Evolutionary conservation across 2,329 filamentous ascomycete species (phyloP).

Genomic region (Diaporthe vexans): DNA sequence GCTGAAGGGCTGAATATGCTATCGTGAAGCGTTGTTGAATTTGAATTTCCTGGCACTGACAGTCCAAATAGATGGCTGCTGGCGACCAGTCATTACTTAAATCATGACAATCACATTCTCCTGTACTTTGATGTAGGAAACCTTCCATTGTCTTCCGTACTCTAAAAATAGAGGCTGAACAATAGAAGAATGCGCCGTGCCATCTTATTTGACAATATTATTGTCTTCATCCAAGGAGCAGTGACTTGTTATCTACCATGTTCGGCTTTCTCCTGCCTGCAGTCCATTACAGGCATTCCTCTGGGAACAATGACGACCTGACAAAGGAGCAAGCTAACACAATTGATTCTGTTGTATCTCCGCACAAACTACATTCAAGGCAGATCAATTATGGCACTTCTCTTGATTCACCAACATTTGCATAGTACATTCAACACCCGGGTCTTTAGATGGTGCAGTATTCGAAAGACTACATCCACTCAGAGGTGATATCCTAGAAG

Average conservation of each 20-base stretch:
- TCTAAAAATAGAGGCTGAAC: background rate
- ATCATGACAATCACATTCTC: background rate
- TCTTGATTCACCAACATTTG: background rate
- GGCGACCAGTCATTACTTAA: background rate
- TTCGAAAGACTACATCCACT: background rate
- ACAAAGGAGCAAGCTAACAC: background rate
- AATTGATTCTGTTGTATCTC: background rate
- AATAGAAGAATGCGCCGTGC: background rate
- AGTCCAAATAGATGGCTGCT: background rate
- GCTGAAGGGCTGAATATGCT: background rate
- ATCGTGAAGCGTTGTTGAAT: background rate
- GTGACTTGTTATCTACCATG: background rate
- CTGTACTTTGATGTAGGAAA: accelerated
- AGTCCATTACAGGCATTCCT: background rate
- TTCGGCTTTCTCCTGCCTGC: background rate
- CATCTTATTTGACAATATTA: background rate
- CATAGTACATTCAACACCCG: background rate
- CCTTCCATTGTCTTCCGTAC: background rate
- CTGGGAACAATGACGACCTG: background rate
- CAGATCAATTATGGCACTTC: background rate
- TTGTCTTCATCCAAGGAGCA: background rate
- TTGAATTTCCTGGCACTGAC: background rate
- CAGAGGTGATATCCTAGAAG: background rate
- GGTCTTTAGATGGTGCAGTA: background rate
- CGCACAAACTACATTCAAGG: background rate